Base-by-base conservation (phyloP, 257 asterid genomes). In the Ehretia macrophylla region DNA sequence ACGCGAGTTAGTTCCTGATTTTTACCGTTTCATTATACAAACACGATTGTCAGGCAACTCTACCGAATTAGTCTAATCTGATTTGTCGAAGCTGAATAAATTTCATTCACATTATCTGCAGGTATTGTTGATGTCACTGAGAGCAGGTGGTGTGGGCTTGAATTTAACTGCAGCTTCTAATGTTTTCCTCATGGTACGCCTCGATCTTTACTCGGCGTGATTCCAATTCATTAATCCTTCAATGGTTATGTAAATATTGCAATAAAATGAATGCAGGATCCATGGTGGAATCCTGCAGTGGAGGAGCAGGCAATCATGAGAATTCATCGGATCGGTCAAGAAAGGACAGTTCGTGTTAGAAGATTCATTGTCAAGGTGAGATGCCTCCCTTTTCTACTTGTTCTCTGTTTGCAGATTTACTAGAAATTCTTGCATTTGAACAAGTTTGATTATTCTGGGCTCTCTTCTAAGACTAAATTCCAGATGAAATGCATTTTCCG, bases 211-310 rank as follows among this genome's bases (percentile, higher is more conserved):
- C 32, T 35, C 12, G 0, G 1, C 8, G 14, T 47, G 40, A n/a
- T 38, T 27, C 13, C 19, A 10, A 17, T 19, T 44, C 14, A 1
- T 19, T 22, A 21, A n/a, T 40, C 18, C 55, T 21, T 50, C n/a
- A n/a, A 35, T n/a, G 21, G 38, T 50, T 8, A 23, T 22, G 17
- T 13, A 32, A 23, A 1, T 50, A 17, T 13, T 42, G 42, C 11
- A 14, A 8, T 63, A 16, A 39, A 20, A 8, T 18, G n/a, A 14
- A 27, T 63, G 50, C 57, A 88, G 96, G 94, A 89, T 81, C 97
- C 95, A 58, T 89, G 97, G 97, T 89, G 95, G 97, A 89, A 89
- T 76, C 97, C 97, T 60, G 97, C 95, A 20, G 94, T 89, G 12
- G 97, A 89, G 66, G 97, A 86, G 74, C 97, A 89, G 71, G 95